A percentile compares a stretch with the other conserved stretches of the same genome.
Evolutionary conservation across 1,284 basidiomycete genomes (phyloP).

Genomic region (Sanghuangporus weigelae): DNA sequence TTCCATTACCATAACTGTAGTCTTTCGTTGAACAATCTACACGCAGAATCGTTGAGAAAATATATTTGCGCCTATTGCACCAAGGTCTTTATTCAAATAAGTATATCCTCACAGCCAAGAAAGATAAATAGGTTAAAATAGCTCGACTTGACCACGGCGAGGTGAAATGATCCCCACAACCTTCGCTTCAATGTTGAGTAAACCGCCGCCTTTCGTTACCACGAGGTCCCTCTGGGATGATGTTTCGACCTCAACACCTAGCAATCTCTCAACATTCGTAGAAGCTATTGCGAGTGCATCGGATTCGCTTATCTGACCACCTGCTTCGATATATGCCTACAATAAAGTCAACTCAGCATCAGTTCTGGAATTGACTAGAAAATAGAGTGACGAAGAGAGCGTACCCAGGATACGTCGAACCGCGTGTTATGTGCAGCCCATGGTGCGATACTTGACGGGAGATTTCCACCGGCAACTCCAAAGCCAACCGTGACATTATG

Average conservation of each 20-base stretch:
- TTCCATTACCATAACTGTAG: too few species aligned
- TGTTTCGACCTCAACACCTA: constrained; percentile 29
- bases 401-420: constrained; percentile 43
- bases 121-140: neutral
- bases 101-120: neutral
- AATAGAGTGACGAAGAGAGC: constrained; percentile 18
- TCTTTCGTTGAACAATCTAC: too few species aligned
- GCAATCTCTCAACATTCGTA: constrained; percentile 38
- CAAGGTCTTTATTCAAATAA: neutral
- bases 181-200: constrained; percentile 41
- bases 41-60: neutral
- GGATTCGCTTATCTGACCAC: constrained; percentile 29
- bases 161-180: constrained; percentile 41
- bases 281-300: constrained; percentile 37
- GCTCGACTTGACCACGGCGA: constrained; percentile 27
- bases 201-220: constrained; percentile 39
- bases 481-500: constrained; percentile 43
- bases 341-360: neutral
- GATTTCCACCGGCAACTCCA: constrained; percentile 38
- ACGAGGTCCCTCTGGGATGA: constrained; percentile 38
- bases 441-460: constrained; percentile 24
- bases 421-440: constrained; percentile 31
- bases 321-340: constrained; percentile 14
- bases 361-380: neutral
- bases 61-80: too few species aligned